Percentiles rank a stretch among this genome's conserved stretches.
These are phyloP conservation scores for Pleurotus tuoliensis DNA, from an alignment of 768 basidiomycete species.

Conservation along the genomic window DNA sequence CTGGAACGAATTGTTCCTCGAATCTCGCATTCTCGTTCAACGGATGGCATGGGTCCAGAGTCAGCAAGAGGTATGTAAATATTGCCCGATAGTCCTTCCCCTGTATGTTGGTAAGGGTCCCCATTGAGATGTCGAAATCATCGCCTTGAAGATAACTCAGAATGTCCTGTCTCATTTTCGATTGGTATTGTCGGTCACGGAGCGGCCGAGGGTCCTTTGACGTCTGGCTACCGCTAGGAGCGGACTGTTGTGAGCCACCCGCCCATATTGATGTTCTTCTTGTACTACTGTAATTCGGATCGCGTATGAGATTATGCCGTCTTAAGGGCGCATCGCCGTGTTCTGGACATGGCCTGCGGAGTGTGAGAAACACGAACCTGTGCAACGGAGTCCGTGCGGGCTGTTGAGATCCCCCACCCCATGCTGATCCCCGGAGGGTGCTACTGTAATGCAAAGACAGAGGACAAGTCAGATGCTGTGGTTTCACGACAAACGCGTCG, in stretches of 20 bases:
- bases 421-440: background rate
- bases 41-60: constrained; percentile 69
- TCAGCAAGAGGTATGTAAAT: constrained; percentile 71
- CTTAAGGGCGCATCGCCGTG: background rate
- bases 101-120: constrained; percentile 72
- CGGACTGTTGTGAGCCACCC: constrained; percentile 43
- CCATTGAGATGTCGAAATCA: constrained; percentile 65
- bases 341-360: constrained; percentile 5
- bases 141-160: constrained; percentile 59
- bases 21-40: constrained; percentile 42
- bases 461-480: background rate
- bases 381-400: constrained; percentile 74
- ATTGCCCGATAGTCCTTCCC: constrained; percentile 84
- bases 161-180: constrained; percentile 76
- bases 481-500: too few relatives aligned
- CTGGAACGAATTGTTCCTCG: constrained; percentile 81
- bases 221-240: constrained; percentile 49
- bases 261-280: constrained; percentile 77
- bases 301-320: background rate
- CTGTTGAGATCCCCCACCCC: constrained; percentile 16
- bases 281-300: constrained; percentile 43
- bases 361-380: constrained; percentile 40
- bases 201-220: constrained; percentile 76
- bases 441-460: background rate
- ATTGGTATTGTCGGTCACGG: constrained; percentile 70